Base-by-base conservation (phyloP, 345 rosid genomes). In the Eucalyptus erythrocorys region DNA sequence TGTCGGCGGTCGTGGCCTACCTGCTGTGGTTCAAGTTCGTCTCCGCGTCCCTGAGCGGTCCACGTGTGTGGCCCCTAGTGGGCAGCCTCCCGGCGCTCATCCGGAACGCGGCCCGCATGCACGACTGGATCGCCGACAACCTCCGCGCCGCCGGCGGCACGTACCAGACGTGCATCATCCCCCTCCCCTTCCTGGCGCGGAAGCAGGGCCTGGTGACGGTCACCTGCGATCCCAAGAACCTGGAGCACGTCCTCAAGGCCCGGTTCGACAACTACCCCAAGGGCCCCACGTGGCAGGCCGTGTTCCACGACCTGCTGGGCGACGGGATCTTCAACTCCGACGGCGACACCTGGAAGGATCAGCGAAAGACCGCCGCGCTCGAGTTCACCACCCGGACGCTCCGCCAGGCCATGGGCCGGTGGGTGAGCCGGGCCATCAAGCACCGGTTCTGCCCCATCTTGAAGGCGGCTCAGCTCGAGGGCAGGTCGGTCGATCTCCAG, bases 341-440 rank as follows among this genome's bases (percentile, higher is more conserved):
- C 34, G 94, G 94, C 13, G 93, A 93, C 89, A 92, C 90, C 26
- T 93, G 93, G 93, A 86, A 90, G 79, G 90, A 90, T 90, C 93
- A 93, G 90, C 93, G 93, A 21, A 93, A 92, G 91, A 93, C 94
- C 8, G 93, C 93, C 49, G 94, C 94, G 3, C 88, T 93, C 50
- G 94, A 93, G 87, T 93, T 92, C 90, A 93, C 94, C 87, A 93
- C 94, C 85, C 34, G 93, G 87, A 93, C 94, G 13, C 90, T 93
- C 42, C 94, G 93, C 47, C 94, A 92, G 88, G 93, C 94, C 90
- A 93, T 93, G 94, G 93, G 92, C 68, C 87, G 93, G 86, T 93
- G 94, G 94, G 94, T 93, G 80, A 92, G 86, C 89, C 93, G 90
- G 59, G 87, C 93, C 61, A 93, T 93, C 76, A 92, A 92, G 89